phyloP scores from a whole-genome alignment of 148 eudicot genomes.

The Camellia lanceoleosa region DNA sequence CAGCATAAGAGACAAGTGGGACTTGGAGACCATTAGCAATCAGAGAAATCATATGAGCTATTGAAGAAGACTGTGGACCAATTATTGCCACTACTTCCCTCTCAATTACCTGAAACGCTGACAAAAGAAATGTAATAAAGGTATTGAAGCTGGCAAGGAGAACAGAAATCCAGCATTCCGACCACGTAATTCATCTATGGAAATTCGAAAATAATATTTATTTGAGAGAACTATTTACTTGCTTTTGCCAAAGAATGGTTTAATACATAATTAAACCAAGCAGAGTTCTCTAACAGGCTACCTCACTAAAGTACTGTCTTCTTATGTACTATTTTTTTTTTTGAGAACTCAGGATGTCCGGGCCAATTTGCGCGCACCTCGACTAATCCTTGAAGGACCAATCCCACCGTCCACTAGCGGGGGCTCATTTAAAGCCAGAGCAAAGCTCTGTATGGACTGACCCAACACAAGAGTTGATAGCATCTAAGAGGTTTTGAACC shows the following conservation, averaged over 20 bases:
- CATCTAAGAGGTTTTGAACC: too few species aligned
- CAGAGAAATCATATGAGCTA: slow-evolving; percentile 45
- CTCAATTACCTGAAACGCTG: slow-evolving; percentile 42
- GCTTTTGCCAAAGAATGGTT: neutral
- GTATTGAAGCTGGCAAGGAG: neutral
- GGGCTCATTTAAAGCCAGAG: too few species aligned
- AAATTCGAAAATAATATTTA: neutral
- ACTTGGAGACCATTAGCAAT: slow-evolving; percentile 42
- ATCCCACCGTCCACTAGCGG: too few species aligned
- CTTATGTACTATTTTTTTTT: too few species aligned
- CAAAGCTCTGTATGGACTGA: too few species aligned
- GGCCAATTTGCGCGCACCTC: too few species aligned
- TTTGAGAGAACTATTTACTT: neutral
- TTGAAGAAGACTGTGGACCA: slow-evolving; percentile 56
- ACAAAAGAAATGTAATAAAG: slow-evolving; percentile 4
- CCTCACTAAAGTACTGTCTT: too few species aligned
- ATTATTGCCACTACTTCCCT: slow-evolving; percentile 33
- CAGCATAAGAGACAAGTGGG: slow-evolving; percentile 44
- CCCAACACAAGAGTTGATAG: too few species aligned
- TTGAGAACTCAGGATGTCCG: too few species aligned
- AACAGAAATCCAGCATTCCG: neutral
- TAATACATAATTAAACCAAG: neutral
- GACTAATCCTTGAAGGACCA: too few species aligned
- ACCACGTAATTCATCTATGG: neutral
- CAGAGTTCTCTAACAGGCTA: too few species aligned